These are phyloP conservation scores for Lentinula detonsa DNA, from an alignment of 768 basidiomycete genomes.

Conservation along the genomic window DNA sequence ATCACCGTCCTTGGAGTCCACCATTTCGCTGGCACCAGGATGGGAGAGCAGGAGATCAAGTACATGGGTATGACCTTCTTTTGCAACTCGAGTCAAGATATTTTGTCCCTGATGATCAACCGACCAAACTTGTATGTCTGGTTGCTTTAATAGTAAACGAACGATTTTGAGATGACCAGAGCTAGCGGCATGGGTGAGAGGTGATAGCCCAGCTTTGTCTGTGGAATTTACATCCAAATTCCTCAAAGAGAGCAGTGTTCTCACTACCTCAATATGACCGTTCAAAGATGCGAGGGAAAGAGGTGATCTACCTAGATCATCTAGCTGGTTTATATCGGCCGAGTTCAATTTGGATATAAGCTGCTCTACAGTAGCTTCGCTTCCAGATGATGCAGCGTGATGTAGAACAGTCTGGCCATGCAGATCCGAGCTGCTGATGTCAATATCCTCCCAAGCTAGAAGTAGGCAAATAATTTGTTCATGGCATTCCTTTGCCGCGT, in stretches of 20 bases:
- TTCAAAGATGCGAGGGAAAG: neutral
- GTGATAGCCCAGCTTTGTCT: neutral
- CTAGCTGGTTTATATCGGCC: neutral
- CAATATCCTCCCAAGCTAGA: neutral
- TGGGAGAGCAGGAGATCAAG: neutral
- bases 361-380: neutral
- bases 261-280: neutral
- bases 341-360: neutral
- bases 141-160: neutral
- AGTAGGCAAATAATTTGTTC: neutral
- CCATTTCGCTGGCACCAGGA: neutral
- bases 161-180: neutral
- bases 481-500: neutral
- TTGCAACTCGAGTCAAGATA: neutral
- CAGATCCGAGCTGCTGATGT: neutral
- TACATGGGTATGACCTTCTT: neutral
- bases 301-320: neutral
- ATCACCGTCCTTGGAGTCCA: neutral
- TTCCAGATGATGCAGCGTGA: neutral
- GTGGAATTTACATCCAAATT: neutral
- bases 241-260: neutral
- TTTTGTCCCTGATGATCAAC: neutral
- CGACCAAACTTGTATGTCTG: conserved; percentile 6
- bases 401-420: neutral
- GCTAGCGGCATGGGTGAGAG: neutral